These are phyloP conservation scores for Aspergillus amoenus DNA, from an alignment of 2,329 filamentous ascomycete species.

Conservation along the genomic window DNA sequence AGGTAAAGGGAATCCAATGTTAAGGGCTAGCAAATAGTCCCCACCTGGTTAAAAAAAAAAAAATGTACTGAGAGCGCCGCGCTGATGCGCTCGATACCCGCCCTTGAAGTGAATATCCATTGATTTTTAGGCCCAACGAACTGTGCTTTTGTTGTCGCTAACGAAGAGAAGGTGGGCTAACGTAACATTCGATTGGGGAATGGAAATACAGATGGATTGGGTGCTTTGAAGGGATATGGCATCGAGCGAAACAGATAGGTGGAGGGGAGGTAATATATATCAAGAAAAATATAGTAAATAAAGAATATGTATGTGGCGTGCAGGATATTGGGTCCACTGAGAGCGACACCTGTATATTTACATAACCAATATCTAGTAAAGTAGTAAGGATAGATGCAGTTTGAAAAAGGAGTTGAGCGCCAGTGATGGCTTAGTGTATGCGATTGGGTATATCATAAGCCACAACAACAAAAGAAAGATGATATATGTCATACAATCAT, in stretches of 20 bases:
- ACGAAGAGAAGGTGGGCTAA: neutral
- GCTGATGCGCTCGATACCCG: neutral
- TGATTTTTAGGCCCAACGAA: neutral
- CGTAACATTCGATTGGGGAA: neutral
- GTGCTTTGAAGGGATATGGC: neutral
- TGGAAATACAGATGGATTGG: neutral
- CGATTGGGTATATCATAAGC: slow-evolving; percentile 16
- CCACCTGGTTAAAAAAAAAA: neutral
- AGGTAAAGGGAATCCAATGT: no score
- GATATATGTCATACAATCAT: slow-evolving; percentile 11
- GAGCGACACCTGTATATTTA: slow-evolving; percentile 7
- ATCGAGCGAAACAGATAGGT: neutral
- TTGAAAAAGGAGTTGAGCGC: slow-evolving; percentile 19
- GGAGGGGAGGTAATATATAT: neutral
- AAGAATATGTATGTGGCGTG: neutral
- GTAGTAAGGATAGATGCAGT: neutral
- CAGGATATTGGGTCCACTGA: neutral
- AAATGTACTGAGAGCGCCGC: neutral
- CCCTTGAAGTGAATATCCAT: neutral
- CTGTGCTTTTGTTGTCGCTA: neutral
- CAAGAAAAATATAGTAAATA: slow-evolving; percentile 4
- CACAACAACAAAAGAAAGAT: slow-evolving; percentile 5
- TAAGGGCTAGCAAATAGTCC: no score
- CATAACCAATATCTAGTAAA: slow-evolving; percentile 9
- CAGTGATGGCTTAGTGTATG: slow-evolving; percentile 4